These are phyloP conservation scores for Colletotrichum ledebouriae DNA, from an alignment of 2,329 filamentous ascomycete genomes.

Conservation along the genomic window DNA sequence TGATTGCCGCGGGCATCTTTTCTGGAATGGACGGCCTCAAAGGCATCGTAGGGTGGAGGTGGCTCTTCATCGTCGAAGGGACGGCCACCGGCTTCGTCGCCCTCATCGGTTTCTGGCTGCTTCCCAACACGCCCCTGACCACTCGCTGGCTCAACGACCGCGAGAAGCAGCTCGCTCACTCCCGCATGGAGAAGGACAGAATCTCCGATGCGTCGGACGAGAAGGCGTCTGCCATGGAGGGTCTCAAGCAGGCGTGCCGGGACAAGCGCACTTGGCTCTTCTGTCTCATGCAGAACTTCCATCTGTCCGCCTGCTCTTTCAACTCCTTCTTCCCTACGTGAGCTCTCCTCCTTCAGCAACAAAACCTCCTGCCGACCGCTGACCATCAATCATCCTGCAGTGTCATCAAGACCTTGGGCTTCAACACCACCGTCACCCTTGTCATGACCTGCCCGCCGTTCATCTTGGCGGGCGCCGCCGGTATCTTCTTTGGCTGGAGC, in stretches of 20 bases:
- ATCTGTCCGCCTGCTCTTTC: conserved; percentile 62
- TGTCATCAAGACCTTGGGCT: conserved; percentile 63
- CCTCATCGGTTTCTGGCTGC: conserved; percentile 69
- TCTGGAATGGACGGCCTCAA: conserved; percentile 66
- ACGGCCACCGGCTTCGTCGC: conserved; percentile 73
- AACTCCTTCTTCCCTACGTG: conserved; percentile 61
- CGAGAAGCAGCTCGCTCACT: conserved; percentile 62
- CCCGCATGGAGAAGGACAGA: conserved; percentile 64
- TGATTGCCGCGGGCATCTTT: conserved; percentile 74
- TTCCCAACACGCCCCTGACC: conserved; percentile 56
- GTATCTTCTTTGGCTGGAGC: conserved; percentile 62
- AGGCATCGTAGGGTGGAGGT: conserved; percentile 74
- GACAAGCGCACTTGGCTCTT: conserved; percentile 68
- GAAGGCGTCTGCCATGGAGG: conserved; percentile 58
- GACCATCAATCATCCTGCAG: conserved; percentile 31
- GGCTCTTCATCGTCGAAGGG: conserved; percentile 71
- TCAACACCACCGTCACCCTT: conserved; percentile 63
- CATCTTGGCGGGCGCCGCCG: conserved; percentile 61
- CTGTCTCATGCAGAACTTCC: conserved; percentile 68
- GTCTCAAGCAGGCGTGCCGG: conserved; percentile 61
- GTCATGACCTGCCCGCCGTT: conserved; percentile 67
- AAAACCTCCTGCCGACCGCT: background rate
- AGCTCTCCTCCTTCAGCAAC: conserved; percentile 26
- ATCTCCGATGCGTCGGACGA: conserved; percentile 58
- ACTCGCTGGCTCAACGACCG: conserved; percentile 60